Conservation (phyloP, 768 basidiomycete genomes). For the Leccinum rimulosum region DNA sequence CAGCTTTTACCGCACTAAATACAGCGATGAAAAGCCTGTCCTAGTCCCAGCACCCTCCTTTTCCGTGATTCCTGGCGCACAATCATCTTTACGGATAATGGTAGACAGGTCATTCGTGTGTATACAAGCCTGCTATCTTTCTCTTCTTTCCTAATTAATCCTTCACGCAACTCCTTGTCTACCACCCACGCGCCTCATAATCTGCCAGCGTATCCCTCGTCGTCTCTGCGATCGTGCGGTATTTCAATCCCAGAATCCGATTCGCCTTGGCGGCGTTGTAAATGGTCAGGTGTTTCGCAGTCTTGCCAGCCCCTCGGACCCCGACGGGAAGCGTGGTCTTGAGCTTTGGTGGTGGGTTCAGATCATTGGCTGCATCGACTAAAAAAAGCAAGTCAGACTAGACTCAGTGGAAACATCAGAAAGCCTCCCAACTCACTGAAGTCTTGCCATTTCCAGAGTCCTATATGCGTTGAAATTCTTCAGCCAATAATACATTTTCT, state of each 20-base stretch:
- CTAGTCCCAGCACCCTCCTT: too few species aligned
- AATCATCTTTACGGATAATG: not conserved
- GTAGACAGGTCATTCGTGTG: not conserved
- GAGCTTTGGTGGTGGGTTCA: conserved; percentile 32
- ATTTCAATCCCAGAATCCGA: conserved; percentile 42
- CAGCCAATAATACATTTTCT: not conserved
- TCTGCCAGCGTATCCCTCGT: conserved; percentile 15
- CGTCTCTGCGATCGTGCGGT: conserved; percentile 38
- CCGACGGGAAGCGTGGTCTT: conserved; percentile 33
- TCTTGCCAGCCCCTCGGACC: conserved; percentile 31
- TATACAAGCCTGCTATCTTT: not conserved
- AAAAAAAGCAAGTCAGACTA: not conserved
- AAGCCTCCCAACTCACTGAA: conserved; percentile 21
- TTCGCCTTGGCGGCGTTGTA: conserved; percentile 39
- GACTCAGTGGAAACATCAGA: not conserved
- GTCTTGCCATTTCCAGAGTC: conserved; percentile 32
- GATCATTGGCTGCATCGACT: conserved; percentile 40
- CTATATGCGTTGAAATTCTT: conserved; percentile 1
- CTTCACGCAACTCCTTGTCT: not conserved
- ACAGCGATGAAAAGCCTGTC: not conserved
- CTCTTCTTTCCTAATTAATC: not conserved
- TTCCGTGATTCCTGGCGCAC: not conserved
- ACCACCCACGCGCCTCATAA: not conserved
- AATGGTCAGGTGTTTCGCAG: conserved; percentile 22
- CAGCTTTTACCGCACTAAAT: not conserved